These are phyloP conservation scores for Fusarium sp. DNA, from an alignment of 2,329 filamentous ascomycete genomes.

Conservation along the genomic window DNA sequence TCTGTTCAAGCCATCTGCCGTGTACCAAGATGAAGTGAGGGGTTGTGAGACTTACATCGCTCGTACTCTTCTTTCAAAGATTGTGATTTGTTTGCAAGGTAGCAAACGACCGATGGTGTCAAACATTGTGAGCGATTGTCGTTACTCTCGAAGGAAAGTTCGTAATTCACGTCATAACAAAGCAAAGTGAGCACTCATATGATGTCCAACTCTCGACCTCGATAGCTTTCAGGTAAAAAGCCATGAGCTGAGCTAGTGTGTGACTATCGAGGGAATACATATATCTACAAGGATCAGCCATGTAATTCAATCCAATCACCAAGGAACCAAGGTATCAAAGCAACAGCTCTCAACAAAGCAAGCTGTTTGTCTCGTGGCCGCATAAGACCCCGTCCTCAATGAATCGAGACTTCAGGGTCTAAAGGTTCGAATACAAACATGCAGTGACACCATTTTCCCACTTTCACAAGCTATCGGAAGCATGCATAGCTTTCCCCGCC, in stretches of 20 bases:
- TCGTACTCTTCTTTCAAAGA: not conserved
- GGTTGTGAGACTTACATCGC: slow-evolving; percentile 28
- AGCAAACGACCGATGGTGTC: not conserved
- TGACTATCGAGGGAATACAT: too few relatives aligned
- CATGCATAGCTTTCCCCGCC: slow-evolving; percentile 15
- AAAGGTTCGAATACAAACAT: not conserved
- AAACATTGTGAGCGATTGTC: not conserved
- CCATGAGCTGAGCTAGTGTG: too few relatives aligned
- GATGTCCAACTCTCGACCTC: too few relatives aligned
- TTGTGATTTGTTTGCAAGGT: slow-evolving; percentile 9
- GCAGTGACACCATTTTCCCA: slow-evolving; percentile 8
- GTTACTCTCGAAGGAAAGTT: not conserved
- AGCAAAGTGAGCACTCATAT: slow-evolving; percentile 4
- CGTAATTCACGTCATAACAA: not conserved
- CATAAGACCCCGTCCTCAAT: not conserved
- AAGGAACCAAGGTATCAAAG: too few relatives aligned
- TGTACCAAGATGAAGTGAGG: slow-evolving; percentile 23
- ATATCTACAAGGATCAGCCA: too few relatives aligned
- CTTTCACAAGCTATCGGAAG: slow-evolving; percentile 10
- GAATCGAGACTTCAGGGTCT: slow-evolving; percentile 1
- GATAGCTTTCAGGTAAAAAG: too few relatives aligned
- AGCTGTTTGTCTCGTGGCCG: too few relatives aligned
- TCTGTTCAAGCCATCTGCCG: not conserved
- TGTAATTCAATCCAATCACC: too few relatives aligned
- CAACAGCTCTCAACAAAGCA: too few relatives aligned